A percentile compares a stretch with the other conserved stretches of the same genome.
Evolutionary conservation across 169 alveolate genomes (phyloP).

Genomic region (Plasmodium inui): DNA sequence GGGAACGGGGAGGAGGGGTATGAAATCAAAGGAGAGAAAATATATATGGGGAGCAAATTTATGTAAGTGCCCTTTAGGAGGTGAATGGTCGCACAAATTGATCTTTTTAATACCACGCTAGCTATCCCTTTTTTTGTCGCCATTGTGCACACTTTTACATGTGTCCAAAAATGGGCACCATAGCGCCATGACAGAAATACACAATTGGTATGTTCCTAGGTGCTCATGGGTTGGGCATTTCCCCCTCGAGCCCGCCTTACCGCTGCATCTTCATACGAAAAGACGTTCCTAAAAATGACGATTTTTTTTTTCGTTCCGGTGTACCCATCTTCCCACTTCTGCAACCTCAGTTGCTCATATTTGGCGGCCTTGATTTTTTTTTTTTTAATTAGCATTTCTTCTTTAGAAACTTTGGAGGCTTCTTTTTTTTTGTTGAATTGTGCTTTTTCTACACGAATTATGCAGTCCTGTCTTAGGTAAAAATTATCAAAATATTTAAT

Average conservation of each 20-base stretch:
- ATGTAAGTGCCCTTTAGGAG: background rate
- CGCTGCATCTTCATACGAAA: slow-evolving; percentile 83
- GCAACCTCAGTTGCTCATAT: slow-evolving; percentile 76
- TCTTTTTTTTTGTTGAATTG: slow-evolving; percentile 71
- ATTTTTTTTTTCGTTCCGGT: slow-evolving; percentile 79
- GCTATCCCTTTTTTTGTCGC: background rate
- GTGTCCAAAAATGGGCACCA: background rate
- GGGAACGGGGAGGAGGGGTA: background rate
- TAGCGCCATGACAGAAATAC: background rate
- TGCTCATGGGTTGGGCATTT: background rate
- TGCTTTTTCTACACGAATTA: slow-evolving; percentile 87
- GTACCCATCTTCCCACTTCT: slow-evolving; percentile 66
- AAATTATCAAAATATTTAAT: slow-evolving; percentile 85
- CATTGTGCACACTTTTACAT: background rate
- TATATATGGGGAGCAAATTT: background rate
- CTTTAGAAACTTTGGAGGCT: slow-evolving; percentile 39
- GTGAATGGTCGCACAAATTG: background rate
- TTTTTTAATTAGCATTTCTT: slow-evolving; percentile 60
- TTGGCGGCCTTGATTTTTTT: slow-evolving; percentile 75
- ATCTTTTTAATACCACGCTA: background rate
- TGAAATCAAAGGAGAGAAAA: background rate
- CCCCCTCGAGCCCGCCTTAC: background rate
- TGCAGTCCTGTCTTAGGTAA: slow-evolving; percentile 81
- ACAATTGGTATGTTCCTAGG: background rate
- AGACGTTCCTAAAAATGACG: slow-evolving; percentile 86